phyloP scores from a whole-genome alignment of 2,329 filamentous ascomycete genomes.

The Colletotrichum euphorbiae region DNA sequence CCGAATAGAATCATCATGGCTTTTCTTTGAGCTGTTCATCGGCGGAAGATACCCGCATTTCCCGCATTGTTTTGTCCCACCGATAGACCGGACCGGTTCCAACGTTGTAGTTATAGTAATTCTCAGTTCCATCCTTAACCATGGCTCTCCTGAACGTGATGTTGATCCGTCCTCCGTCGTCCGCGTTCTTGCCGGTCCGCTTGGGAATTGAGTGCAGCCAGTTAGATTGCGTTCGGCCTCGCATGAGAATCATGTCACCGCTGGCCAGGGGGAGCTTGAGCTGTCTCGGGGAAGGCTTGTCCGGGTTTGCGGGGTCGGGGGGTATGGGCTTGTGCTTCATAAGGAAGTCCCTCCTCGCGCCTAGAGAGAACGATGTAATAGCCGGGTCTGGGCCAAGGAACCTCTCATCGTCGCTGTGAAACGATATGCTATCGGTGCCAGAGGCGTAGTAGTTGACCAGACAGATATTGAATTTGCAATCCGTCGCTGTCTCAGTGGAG shows the following conservation, averaged over 20 bases:
- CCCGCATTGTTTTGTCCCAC: slow-evolving; percentile 69
- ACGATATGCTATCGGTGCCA: slow-evolving; percentile 81
- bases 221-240: slow-evolving; percentile 77
- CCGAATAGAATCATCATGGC: slow-evolving; percentile 25
- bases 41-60: slow-evolving; percentile 55
- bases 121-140: slow-evolving; percentile 79
- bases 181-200: slow-evolving; percentile 71
- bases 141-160: slow-evolving; percentile 82
- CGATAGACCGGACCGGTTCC: slow-evolving; percentile 75
- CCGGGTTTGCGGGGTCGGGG: slow-evolving; percentile 42
- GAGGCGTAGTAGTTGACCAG: slow-evolving; percentile 87
- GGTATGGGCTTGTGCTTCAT: slow-evolving; percentile 79
- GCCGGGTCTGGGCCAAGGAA: slow-evolving; percentile 77
- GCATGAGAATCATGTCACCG: slow-evolving; percentile 86
- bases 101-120: slow-evolving; percentile 88
- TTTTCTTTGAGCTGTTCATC: slow-evolving; percentile 42
- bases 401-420: slow-evolving; percentile 83
- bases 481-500: slow-evolving; percentile 73
- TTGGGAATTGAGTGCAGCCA: slow-evolving; percentile 87
- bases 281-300: slow-evolving; percentile 47
- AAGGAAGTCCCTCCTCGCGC: slow-evolving; percentile 78
- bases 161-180: slow-evolving; percentile 76
- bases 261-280: slow-evolving; percentile 67
- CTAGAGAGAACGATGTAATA: slow-evolving; percentile 81
- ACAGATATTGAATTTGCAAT: slow-evolving; percentile 80